These are phyloP conservation scores for Chlamydomonas applanata DNA, from an alignment of 139 green algal genomes.

Conservation along the genomic window DNA sequence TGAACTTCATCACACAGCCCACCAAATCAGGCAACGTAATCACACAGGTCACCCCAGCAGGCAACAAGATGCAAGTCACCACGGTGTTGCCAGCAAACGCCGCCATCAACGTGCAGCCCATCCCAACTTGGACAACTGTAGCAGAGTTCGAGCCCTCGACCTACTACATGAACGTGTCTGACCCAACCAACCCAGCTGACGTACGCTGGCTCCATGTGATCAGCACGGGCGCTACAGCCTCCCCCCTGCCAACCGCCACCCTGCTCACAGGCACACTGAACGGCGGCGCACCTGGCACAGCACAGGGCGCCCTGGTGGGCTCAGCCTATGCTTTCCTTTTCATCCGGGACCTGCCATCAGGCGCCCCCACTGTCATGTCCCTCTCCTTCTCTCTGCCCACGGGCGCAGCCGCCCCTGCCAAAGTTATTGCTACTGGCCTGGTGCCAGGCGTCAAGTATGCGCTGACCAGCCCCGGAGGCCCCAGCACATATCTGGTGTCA, in stretches of 20 bases:
- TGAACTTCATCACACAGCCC: not conserved
- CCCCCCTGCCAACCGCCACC: no score
- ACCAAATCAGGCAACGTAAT: not conserved
- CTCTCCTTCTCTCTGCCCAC: no score
- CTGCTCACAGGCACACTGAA: not conserved
- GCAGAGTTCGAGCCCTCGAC: slow-evolving; percentile 1
- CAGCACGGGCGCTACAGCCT: not conserved
- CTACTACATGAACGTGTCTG: not conserved
- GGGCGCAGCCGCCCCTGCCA: no score
- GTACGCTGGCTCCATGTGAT: slow-evolving; percentile 2
- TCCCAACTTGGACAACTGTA: no score
- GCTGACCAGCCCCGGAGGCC: no score
- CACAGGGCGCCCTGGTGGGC: not conserved
- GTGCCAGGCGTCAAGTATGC: no score
- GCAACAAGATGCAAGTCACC: not conserved
- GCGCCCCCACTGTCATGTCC: no score
- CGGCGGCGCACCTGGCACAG: not conserved
- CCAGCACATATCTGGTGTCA: no score
- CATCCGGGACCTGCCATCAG: no score
- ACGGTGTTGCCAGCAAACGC: not conserved
- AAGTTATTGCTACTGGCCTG: no score
- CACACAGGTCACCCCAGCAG: not conserved
- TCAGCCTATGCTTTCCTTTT: no score
- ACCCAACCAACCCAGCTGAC: not conserved
- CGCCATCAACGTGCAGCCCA: no score